Base-by-base conservation (phyloP, 139 green algal genomes). In the Asterochloris sp. region DNA sequence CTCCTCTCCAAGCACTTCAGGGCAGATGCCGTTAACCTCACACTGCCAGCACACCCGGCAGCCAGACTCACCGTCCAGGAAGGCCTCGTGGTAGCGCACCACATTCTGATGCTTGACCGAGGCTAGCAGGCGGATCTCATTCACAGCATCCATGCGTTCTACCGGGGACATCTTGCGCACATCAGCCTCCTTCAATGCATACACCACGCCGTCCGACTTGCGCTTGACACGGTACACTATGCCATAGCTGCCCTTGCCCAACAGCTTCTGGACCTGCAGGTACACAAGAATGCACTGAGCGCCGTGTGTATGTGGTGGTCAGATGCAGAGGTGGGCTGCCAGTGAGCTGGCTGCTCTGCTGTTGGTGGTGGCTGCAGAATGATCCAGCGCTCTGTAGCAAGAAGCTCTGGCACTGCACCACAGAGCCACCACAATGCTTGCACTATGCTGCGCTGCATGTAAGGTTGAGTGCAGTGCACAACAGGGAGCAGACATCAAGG, bases 171-270 rank as follows among this genome's bases (percentile, higher is more conserved):
- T 90, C 13, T 89, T 89, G n/a, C 81, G 84, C 0, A 95, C 84
- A 89, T 97, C 92, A 15, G 89, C 91, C 82, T 95, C 92, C 83
- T 96, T 96, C 9, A 96, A 66, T 13, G 92, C 92, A 66, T 96
- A 96, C 0, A 91, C 82, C 29, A 91, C 85, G 15, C 87, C 89
- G 68, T 96, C 92, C 27, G 84, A 90, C 15, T 85, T 83, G 0
- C 89, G 83, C 78, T 93, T 88, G 0, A 91, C 89, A 54, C 87
- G 85, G 81, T 94, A 95, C n/a, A 95, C 92, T n/a, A 84, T 91
- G 60, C 92, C 92, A 84, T 95, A 96, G 75, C 84, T 91, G 1
- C 92, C 92, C 74, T 94, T 94, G 17, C 92, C 92, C 10, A 96
- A 84, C 16, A 93, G 87, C 85, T 94, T 95, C 67, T 91, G 88